Conservation (phyloP, 768 basidiomycete genomes). For the Austroboletus eburneus region DNA sequence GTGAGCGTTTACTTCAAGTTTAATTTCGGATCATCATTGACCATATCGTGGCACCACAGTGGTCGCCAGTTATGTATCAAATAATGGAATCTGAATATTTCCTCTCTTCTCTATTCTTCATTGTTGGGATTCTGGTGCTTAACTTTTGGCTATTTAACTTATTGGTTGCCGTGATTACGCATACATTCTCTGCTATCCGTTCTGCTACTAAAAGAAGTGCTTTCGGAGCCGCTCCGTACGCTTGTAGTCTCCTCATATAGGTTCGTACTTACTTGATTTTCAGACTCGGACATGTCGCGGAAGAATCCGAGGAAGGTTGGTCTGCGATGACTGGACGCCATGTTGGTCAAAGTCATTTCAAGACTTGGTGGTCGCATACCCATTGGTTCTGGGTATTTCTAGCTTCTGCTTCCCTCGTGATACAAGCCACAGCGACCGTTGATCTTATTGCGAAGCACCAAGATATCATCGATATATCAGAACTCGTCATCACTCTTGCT, state of each 20-base stretch:
- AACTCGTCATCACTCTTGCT: constrained; percentile 72
- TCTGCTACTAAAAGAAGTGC: constrained; percentile 86
- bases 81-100: constrained; percentile 91
- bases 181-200: constrained; percentile 85
- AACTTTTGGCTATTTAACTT: constrained; percentile 95
- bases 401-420: constrained; percentile 62
- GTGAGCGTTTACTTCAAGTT: constrained; percentile 38
- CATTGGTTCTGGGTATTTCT: constrained; percentile 74
- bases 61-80: constrained; percentile 79
- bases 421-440: constrained; percentile 67
- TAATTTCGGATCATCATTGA: not conserved
- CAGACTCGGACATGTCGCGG: constrained; percentile 40
- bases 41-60: constrained; percentile 51
- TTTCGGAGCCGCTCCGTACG: constrained; percentile 65
- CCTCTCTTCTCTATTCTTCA: constrained; percentile 83
- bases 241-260: not conserved
- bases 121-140: constrained; percentile 76
- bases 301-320: constrained; percentile 66
- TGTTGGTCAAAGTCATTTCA: constrained; percentile 44
- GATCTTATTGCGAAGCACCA: constrained; percentile 44
- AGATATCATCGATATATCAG: constrained; percentile 54
- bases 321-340: constrained; percentile 43
- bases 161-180: constrained; percentile 94
- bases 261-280: constrained; percentile 1
- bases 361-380: constrained; percentile 53